A percentile compares a stretch with the other conserved stretches of the same genome.
Evolutionary conservation across 2,329 filamentous ascomycete genomes (phyloP).

Genomic region (Tolypocladium nubicola): DNA sequence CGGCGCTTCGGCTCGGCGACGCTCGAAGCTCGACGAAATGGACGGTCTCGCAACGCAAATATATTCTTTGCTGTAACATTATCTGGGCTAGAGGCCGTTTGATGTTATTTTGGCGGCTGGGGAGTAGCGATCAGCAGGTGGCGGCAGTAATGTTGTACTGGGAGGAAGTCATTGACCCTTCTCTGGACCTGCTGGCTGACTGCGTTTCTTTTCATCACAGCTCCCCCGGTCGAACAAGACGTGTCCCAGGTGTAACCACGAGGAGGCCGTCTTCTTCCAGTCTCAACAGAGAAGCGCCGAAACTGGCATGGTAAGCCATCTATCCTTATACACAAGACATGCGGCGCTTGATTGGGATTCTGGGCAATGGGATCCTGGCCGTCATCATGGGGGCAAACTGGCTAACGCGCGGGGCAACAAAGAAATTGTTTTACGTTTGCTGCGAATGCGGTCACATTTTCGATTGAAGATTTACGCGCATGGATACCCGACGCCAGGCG

Average conservation of each 20-base stretch:
- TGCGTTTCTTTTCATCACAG: constrained; percentile 42
- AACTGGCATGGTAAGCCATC: constrained; percentile 81
- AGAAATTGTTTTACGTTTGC: constrained; percentile 94
- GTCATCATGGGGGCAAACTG: not conserved
- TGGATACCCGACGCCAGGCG: constrained; percentile 10
- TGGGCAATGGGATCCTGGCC: not conserved
- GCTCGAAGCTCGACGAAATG: not conserved
- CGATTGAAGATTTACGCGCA: constrained; percentile 28
- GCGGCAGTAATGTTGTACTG: constrained; percentile 7
- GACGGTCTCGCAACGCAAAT: not conserved
- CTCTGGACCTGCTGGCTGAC: constrained; percentile 31
- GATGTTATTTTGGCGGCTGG: not conserved
- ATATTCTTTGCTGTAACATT: not conserved
- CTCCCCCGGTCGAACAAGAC: constrained; percentile 80
- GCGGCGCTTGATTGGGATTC: not conserved
- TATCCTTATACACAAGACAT: not conserved
- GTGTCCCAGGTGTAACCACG: constrained; percentile 76
- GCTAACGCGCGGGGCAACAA: constrained; percentile 6
- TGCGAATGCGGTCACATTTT: constrained; percentile 89
- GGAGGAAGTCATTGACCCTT: constrained; percentile 13
- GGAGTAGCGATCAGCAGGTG: not conserved
- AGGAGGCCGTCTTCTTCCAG: constrained; percentile 96
- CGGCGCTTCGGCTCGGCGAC: too few relatives aligned
- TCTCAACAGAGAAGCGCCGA: constrained; percentile 94
- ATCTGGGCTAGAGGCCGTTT: not conserved